Evolutionary conservation across 805 yeast genomes (phyloP).

Genomic region (Saccharomycopsis oosterbeekiorum): DNA sequence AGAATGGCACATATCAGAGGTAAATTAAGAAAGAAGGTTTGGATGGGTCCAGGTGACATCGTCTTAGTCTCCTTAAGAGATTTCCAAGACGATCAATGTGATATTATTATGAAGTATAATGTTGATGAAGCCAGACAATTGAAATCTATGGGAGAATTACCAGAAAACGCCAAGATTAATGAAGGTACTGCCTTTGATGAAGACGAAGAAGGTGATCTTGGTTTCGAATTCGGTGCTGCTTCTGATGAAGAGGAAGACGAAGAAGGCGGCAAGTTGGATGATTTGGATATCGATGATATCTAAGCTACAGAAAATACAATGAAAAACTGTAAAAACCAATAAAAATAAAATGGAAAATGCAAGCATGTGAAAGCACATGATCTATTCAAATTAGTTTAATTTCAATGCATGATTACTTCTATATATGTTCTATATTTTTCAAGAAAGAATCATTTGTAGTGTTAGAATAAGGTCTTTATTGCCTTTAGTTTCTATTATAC

Average conservation of each 20-base stretch:
- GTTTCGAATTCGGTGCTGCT: slow-evolving; percentile 95
- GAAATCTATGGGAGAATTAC: slow-evolving; percentile 93
- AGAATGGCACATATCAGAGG: slow-evolving; percentile 99
- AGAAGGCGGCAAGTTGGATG: slow-evolving; percentile 40
- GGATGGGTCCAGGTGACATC: slow-evolving; percentile 99
- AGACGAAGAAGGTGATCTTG: slow-evolving; percentile 94
- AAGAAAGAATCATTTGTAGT: not conserved
- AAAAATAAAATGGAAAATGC: slow-evolving; percentile 32
- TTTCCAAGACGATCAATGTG: slow-evolving; percentile 97
- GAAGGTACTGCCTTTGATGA: slow-evolving; percentile 96
- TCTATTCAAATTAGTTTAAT: slow-evolving; percentile 68
- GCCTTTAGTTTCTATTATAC: no score
- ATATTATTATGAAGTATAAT: slow-evolving; percentile 91
- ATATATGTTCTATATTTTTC: not conserved
- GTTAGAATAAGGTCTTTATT: not conserved
- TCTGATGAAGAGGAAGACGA: slow-evolving; percentile 72
- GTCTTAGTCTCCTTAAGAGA: slow-evolving; percentile 93
- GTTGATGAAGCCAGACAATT: slow-evolving; percentile 97
- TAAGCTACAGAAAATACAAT: slow-evolving; percentile 28
- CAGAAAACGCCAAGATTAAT: slow-evolving; percentile 88
- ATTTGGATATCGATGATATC: slow-evolving; percentile 91
- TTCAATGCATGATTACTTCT: slow-evolving; percentile 55
- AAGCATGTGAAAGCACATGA: slow-evolving; percentile 67
- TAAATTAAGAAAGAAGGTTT: slow-evolving; percentile 96
- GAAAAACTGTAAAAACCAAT: not conserved